Percentiles rank a stretch among this genome's conserved stretches.
phyloP scores from a whole-genome alignment of 768 basidiomycete genomes.

The Xerocomus spinulosus region DNA sequence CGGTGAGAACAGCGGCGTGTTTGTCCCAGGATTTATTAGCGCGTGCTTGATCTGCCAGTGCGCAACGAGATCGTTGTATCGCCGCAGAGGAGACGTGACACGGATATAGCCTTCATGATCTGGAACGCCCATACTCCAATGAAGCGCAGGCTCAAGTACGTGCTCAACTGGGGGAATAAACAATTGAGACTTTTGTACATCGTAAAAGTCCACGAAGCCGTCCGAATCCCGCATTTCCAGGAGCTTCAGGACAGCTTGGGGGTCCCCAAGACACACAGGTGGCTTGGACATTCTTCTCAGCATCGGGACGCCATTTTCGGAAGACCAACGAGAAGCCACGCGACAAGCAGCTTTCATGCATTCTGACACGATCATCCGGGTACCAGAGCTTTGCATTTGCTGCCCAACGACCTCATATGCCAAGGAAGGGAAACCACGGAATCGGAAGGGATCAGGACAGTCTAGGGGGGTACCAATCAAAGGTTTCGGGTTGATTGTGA shows the following conservation, averaged over 20 bases:
- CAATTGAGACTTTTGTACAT: conserved; percentile 32
- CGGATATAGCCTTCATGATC: conserved; percentile 77
- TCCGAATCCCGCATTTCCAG: conserved; percentile 43
- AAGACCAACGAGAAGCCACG: conserved; percentile 66
- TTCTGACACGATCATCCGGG: conserved; percentile 65
- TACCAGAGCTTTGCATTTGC: conserved; percentile 32
- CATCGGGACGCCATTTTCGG: conserved; percentile 55
- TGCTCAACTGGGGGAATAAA: conserved; percentile 38
- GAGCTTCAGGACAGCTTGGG: conserved; percentile 39
- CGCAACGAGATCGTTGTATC: conserved; percentile 72
- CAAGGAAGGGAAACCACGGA: conserved; percentile 49
- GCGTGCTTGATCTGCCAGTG: conserved; percentile 95
- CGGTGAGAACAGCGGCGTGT: conserved; percentile 40
- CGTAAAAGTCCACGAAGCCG: conserved; percentile 41
- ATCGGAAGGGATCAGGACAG: conserved; percentile 28
- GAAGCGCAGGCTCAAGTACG: conserved; percentile 52
- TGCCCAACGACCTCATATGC: conserved; percentile 39
- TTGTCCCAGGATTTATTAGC: conserved; percentile 41
- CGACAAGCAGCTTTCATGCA: conserved; percentile 78
- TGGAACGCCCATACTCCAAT: conserved; percentile 66
- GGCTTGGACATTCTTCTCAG: conserved; percentile 51
- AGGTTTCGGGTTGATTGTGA: conserved; percentile 30
- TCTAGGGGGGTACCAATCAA: conserved; percentile 28
- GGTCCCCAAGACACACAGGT: conserved; percentile 28
- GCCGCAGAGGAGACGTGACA: conserved; percentile 82